Evolutionary conservation across 345 rosid species (phyloP), one percentile per base, ranked within the genome.

Genomic region (Psidium friedrichsthalianum): DNA sequence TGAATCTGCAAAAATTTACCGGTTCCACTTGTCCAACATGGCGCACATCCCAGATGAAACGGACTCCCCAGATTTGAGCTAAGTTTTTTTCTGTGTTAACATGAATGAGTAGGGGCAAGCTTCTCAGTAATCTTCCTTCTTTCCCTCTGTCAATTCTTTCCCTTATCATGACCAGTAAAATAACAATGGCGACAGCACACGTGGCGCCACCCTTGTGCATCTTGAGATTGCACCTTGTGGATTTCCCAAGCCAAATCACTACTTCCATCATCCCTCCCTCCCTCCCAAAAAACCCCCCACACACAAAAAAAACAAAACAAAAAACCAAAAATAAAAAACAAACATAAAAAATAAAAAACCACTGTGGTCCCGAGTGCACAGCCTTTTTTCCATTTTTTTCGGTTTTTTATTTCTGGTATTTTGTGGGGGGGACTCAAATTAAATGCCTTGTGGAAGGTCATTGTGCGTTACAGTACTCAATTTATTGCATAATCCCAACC

Each of bases 201-300:
- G 87, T 88, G 89, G 83, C 87, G 29, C 18, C 82, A 53, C 74
- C 51, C 40, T 51, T 74, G n/a, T 42, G 53, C 64, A 85, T 83
- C 69, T 83, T 51, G 82, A 69, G 88, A 89, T 88, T 87, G 76
- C 89, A 76, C 8, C 42, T 27, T 40, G 83, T 86, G 86, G 87
- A 89, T 87, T 86, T 88, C 82, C 69, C 49, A n/a, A 44, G 55
- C 86, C 84, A 82, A n/a, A 36, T 58, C 85, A 54, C 52, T n/a
- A 11, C 51, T 3, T 6, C 47, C 7, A 5, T 44, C 47, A n/a
- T 44, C 47, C 47, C 5, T 8, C 51, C 11, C 51, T 24, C 42
- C 74, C 27, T 6, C 13, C 36, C 8, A 61, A 2, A 16, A 61
- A 27, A 29, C 40, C 40, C 40, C 40, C 40, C n/a, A n/a, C n/a